Base-by-base conservation (phyloP, 495 filamentous ascomycete species). In the Tetracladium marchalianum region DNA sequence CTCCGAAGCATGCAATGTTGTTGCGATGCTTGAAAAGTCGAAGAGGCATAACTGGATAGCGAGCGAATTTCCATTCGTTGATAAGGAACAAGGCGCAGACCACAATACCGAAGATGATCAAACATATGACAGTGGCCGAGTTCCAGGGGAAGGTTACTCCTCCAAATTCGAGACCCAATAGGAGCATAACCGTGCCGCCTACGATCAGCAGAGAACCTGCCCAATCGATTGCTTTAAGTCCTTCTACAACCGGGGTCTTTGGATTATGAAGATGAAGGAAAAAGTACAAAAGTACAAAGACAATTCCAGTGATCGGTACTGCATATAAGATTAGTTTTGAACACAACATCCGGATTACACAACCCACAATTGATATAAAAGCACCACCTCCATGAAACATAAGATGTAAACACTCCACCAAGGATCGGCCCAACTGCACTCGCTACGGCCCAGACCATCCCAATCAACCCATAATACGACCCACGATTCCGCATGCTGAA, bases 201-300 rank as follows among this genome's bases (percentile, higher is more conserved):
- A 90, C 71, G 47, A 90, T 77, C 8, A 77, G 68, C 31, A 86
- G 44, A 0, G 73, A 78, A 3, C 87, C 86, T 8, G 75, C 51
- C 84, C 84, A 90, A 62, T 93, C 86, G 31, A 90, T 81, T 7
- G 79, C 78, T 42, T 75, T 78, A 5, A 94, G 60, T 1, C 89
- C 89, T 31, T 80, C 72, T 2, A 67, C 43, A 31, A 95, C 64
- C 0, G 82, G 75, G 0, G 87, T 90, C 48, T 77, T 77, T 0
- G 87, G 84, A 22, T 82, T 86, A 53, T 92, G 74, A 35, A 93
- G 69, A 52, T 84, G 75, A 16, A 93, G 68, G 61, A 87, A 83
- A 53, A 87, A 71, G 34, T 78, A 59, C 15, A 93, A 64, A 31
- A 85, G 71, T 22, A 75, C 47, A 38, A 87, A 74, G 0, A 83